Base-by-base conservation (phyloP, 2,329 filamentous ascomycete genomes). In the Ramularia endophylla region DNA sequence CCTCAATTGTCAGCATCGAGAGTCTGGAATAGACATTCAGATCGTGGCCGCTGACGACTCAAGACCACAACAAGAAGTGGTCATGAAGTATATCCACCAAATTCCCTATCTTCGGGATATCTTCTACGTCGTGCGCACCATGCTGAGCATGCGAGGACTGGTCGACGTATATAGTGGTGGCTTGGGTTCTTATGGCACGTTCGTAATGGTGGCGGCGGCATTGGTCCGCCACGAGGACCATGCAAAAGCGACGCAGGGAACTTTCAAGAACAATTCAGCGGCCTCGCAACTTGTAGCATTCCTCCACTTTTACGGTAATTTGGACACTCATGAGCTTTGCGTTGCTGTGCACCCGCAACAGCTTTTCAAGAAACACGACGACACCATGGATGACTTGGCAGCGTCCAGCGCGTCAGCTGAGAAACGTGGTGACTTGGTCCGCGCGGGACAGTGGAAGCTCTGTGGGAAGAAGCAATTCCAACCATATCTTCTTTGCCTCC, bases 191-290 rank as follows among this genome's bases (percentile, higher is more conserved):
- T 78, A 80, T 52, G 64, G 69, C 9, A 61, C 78, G 8, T 68
- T 77, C 52, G 73, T 78, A 62, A 73, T 80, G 65, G 58, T 80
- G 13, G 70, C 74, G 11, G 73, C 75, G 4, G 69, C 71, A 19
- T 58, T 80, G 47, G 43, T 41, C 13, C 47, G 43, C 11, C 13
- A 31, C 15, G 32, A 20, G 12, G 32, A 25, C n/a, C 16, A 44
- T 18, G 18, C 18, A 30, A 5, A 18, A 6, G 5, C 8, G 18
- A 15, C n/a, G 8, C 17, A 15, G 27, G 32, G 15, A 5, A 12
- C n/a, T 7, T 34, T 9, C 29, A 19, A 37, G 27, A 54, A 38
- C 46, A 48, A 30, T 20, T 44, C 58, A 30, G 55, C 68, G 2
- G 71, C 60, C 13, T 53, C 62, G 4, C 68, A 70, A 16, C 63